Percentiles rank a stretch among this genome's conserved stretches.
Evolutionary conservation across 495 filamentous ascomycete species (phyloP).

Genomic region (Aspergillus coremiiformis): DNA sequence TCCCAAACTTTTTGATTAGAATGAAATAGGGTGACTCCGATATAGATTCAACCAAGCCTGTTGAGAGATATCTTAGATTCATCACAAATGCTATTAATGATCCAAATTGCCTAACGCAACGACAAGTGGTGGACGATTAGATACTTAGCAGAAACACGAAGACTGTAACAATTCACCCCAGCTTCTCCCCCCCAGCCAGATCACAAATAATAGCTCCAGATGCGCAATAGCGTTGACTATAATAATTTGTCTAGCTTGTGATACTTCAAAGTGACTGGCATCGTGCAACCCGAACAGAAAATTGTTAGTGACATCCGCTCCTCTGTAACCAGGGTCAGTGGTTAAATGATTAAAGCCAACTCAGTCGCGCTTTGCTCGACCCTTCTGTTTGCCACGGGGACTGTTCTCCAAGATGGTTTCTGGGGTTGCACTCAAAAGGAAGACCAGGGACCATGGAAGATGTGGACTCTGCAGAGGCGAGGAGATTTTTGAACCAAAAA

Average conservation of each 20-base stretch:
- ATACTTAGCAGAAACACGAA: not conserved
- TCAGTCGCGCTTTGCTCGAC: slow-evolving; percentile 9
- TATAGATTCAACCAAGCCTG: not conserved
- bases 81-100: not conserved
- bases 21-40: not conserved
- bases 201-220: not conserved
- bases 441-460: not conserved
- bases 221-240: not conserved
- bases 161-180: not conserved
- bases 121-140: not conserved
- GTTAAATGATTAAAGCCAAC: slow-evolving; percentile 11
- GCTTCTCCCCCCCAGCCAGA: no score
- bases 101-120: not conserved
- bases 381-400: not conserved
- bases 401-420: not conserved
- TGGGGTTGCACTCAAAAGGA: not conserved
- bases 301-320: not conserved
- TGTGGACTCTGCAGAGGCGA: slow-evolving; percentile 20
- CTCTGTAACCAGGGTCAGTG: no score
- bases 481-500: slow-evolving; percentile 51
- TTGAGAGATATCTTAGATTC: not conserved
- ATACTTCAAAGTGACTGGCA: not conserved
- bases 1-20: not conserved
- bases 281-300: not conserved
- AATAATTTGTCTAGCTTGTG: not conserved